phyloP scores from a whole-genome alignment of 495 filamentous ascomycete species.

The Parachaetomium inaequale region DNA sequence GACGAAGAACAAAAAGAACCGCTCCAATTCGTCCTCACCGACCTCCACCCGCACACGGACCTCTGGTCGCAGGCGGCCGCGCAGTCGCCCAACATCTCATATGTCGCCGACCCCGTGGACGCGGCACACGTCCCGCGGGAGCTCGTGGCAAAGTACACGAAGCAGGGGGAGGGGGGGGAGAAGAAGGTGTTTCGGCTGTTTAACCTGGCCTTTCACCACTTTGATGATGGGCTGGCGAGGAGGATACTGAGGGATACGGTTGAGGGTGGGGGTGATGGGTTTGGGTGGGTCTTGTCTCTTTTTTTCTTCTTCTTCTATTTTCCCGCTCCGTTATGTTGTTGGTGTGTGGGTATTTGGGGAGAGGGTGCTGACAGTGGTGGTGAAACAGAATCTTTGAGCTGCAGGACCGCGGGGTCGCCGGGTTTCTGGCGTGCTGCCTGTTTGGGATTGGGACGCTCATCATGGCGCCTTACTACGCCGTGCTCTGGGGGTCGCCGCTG shows the following conservation, averaged over 20 bases:
- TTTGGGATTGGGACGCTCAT: conserved; percentile 54
- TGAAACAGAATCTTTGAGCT: conserved; percentile 64
- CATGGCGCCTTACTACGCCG: conserved; percentile 56
- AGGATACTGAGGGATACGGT: conserved; percentile 60
- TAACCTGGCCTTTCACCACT: conserved; percentile 75
- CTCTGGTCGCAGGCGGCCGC: conserved; percentile 56
- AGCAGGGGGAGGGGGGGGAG: conserved; percentile 19
- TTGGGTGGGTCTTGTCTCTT: conserved; percentile 45
- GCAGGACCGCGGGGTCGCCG: conserved; percentile 55
- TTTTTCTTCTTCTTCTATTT: background rate
- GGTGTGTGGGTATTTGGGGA: background rate
- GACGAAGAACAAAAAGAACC: background rate
- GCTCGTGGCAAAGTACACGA: conserved; percentile 36
- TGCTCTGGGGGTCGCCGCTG: conserved; percentile 49
- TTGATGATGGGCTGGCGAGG: conserved; percentile 57
- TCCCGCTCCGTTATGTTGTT: background rate
- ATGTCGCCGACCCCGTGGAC: conserved; percentile 56
- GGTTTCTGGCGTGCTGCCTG: conserved; percentile 51
- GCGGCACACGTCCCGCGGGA: conserved; percentile 51
- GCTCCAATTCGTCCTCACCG: conserved; percentile 64
- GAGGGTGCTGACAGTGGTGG: background rate
- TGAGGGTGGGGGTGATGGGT: conserved; percentile 54
- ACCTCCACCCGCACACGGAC: conserved; percentile 62
- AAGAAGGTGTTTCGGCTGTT: conserved; percentile 61
- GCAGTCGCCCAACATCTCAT: conserved; percentile 50